Base-by-base conservation (phyloP, 2,329 filamentous ascomycete species). In the Fusarium sp. region DNA sequence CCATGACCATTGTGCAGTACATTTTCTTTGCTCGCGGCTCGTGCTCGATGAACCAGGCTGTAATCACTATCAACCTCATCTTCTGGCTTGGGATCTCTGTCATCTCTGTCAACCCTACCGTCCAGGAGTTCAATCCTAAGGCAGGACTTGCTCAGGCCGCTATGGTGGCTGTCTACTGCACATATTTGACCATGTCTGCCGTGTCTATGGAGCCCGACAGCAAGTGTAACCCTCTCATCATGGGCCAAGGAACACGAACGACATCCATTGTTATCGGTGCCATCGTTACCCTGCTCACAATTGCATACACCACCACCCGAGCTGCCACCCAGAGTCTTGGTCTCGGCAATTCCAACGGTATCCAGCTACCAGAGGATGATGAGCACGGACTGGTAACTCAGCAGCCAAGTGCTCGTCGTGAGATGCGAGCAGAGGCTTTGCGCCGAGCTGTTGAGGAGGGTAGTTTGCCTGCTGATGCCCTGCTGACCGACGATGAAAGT, bases 181-280 rank as follows among this genome's bases (percentile, higher is more conserved):
- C 96, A 44, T 99, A 99, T 78, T 88, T 99, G 58, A 99, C 96
- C 72, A 93, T 99, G 90, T 98, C 94, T 4, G 96, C 96, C 26
- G 96, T 99, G 2, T 97, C 94, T 58, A 98, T 99, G 96, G 95
- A 99, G 76, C 96, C 96, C 1, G 95, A 98, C 79, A 83, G 98
- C 83, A 91, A 93, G 74, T 99, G 96, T 88, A 99, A 99, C 81
- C 96, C 96, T 11, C 86, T 99, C 31, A 86, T 98, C 65, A 90
- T 88, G 55, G 94, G 94, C 10, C 92, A 92, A 67, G 94, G 93
- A 64, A 96, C 95, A 12, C 89, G 96, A 66, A 97, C 92, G 10
- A 96, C 94, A 3, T 97, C 94, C 28, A 90, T 98, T 63, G 89
- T 99, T 50, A 88, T 99, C 69, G 96, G 96, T 64, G 96, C 96